Evolutionary conservation across 2,329 filamentous ascomycete species (phyloP).

Genomic region (Tricladium varicosporioides): DNA sequence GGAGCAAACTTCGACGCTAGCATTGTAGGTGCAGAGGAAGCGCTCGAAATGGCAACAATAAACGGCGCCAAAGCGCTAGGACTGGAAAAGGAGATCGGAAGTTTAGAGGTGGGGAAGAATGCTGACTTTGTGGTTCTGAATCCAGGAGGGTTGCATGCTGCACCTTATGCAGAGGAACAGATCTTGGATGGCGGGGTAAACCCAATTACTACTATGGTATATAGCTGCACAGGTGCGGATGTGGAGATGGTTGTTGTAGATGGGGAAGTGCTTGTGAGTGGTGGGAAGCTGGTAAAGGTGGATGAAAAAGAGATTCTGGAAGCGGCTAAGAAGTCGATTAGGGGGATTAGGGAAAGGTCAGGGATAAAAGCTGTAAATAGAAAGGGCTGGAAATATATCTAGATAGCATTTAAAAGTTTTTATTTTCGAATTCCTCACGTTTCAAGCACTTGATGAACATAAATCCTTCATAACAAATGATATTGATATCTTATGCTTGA

Average conservation of each 20-base stretch:
- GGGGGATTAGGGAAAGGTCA: slow-evolving; percentile 22
- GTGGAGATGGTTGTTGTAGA: slow-evolving; percentile 31
- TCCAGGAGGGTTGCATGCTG: slow-evolving; percentile 19
- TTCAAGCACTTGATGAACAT: no score
- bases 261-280: slow-evolving; percentile 26
- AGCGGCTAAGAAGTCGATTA: slow-evolving; percentile 18
- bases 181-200: slow-evolving; percentile 34
- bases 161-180: slow-evolving; percentile 38
- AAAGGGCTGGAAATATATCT: slow-evolving; percentile 25
- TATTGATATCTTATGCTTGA: no score
- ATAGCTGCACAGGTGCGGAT: slow-evolving; percentile 25
- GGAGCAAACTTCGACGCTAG: slow-evolving; percentile 42
- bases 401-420: slow-evolving; percentile 1
- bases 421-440: not conserved
- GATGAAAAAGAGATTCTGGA: slow-evolving; percentile 25
- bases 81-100: slow-evolving; percentile 51
- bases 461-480: no score
- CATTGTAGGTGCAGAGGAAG: slow-evolving; percentile 42
- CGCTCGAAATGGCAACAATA: slow-evolving; percentile 51
- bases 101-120: slow-evolving; percentile 48
- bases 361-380: slow-evolving; percentile 20
- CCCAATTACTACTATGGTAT: slow-evolving; percentile 38
- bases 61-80: slow-evolving; percentile 48
- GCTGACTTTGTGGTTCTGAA: slow-evolving; percentile 59
- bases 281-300: slow-evolving; percentile 23